Percentiles rank a stretch among this genome's conserved stretches.
Conservation (phyloP, 176 grass and related monocot genomes). For the Carex scoparia region DNA sequence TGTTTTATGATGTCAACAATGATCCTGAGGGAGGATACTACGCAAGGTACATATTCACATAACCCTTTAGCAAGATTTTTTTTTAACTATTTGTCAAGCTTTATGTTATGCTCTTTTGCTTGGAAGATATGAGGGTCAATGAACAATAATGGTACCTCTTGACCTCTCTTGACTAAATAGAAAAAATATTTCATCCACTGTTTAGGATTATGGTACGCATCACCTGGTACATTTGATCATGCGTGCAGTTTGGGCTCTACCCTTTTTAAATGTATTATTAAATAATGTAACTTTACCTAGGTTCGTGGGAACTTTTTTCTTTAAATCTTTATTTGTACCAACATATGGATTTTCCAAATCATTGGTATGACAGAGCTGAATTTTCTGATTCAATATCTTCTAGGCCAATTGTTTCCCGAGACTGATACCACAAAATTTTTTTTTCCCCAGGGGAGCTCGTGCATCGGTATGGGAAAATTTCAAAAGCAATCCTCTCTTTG, state of each 20-base stretch:
- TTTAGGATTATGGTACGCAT: background rate
- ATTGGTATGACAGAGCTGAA: background rate
- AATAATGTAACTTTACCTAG: background rate
- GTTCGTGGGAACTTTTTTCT: background rate
- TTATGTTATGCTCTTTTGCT: background rate
- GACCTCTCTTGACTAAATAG: background rate
- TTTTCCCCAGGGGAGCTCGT: slow-evolving; percentile 59
- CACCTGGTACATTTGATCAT: background rate
- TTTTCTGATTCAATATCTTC: slow-evolving; percentile 27
- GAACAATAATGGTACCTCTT: background rate
- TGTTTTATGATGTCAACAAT: slow-evolving; percentile 95
- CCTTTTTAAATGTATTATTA: background rate
- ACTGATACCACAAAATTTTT: background rate
- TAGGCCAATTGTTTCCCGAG: background rate
- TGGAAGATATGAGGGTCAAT: background rate
- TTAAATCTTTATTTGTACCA: background rate
- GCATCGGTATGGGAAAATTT: slow-evolving; percentile 96
- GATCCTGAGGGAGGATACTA: slow-evolving; percentile 95
- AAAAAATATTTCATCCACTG: background rate
- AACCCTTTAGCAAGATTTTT: background rate
- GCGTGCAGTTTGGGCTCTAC: background rate
- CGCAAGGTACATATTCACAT: slow-evolving; percentile 53
- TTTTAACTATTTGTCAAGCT: background rate
- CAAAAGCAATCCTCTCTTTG: slow-evolving; percentile 92
- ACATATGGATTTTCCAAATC: background rate